Percentiles rank a stretch among this genome's conserved stretches.
These are phyloP conservation scores for Dictyostelium intermedium DNA, from an alignment of 78 protist species.

Conservation along the genomic window DNA sequence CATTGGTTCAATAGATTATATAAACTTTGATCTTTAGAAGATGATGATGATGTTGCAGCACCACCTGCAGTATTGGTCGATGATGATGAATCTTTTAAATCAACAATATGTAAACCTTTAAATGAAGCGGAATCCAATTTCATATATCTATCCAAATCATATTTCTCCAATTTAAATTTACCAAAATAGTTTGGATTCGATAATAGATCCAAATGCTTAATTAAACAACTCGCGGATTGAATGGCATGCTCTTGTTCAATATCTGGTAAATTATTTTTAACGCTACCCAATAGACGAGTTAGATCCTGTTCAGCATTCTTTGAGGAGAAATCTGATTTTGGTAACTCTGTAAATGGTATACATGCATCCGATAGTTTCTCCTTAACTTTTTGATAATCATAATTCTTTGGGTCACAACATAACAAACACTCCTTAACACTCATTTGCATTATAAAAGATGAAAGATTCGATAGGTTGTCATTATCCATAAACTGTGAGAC, in stretches of 20 bases:
- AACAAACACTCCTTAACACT: conserved; percentile 51
- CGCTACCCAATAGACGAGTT: conserved; percentile 64
- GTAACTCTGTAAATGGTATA: conserved; percentile 39
- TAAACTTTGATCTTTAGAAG: conserved; percentile 19
- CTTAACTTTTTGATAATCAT: conserved; percentile 16
- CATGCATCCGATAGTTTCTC: conserved; percentile 32
- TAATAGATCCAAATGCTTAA: conserved; percentile 79
- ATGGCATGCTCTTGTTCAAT: conserved; percentile 54
- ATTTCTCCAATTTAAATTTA: conserved; percentile 55
- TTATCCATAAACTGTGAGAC: conserved; percentile 38
- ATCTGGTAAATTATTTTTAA: conserved; percentile 29
- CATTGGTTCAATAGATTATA: conserved; percentile 90
- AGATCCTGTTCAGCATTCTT: conserved; percentile 51
- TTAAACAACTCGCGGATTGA: conserved; percentile 64
- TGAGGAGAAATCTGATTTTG: conserved; percentile 41
- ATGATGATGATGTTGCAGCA: not conserved
- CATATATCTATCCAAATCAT: conserved; percentile 85
- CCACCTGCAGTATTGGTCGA: not conserved
- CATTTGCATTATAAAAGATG: conserved; percentile 55
- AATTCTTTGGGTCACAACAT: conserved; percentile 9
- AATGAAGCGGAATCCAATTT: conserved; percentile 91
- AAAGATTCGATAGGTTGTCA: conserved; percentile 30
- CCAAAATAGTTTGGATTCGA: conserved; percentile 50
- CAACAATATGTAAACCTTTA: conserved; percentile 83
- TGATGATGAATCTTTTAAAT: not conserved